Percentiles rank a stretch among this genome's conserved stretches.
These are phyloP conservation scores for Wickerhamomyces subpelliculosus DNA, from an alignment of 805 yeast species.

Conservation along the genomic window DNA sequence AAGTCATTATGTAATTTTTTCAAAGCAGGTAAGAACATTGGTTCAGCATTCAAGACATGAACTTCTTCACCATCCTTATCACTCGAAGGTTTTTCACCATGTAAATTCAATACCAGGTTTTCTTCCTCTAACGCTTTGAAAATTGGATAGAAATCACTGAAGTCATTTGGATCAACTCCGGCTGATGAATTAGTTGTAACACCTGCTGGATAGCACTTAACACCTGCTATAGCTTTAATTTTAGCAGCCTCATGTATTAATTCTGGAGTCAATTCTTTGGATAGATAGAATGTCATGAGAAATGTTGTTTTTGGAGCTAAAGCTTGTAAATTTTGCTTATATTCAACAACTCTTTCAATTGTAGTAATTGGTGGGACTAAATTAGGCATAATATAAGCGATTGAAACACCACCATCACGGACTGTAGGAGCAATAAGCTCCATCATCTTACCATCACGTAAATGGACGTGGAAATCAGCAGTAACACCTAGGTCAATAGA, in stretches of 20 bases:
- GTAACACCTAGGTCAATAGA: conserved; percentile 51
- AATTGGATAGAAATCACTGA: conserved; percentile 80
- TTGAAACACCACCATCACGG: conserved; percentile 81
- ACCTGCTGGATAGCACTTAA: conserved; percentile 98
- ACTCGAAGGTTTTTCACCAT: conserved; percentile 88
- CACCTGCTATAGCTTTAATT: conserved; percentile 67
- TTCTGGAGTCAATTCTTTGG: conserved; percentile 78
- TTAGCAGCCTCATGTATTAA: conserved; percentile 73
- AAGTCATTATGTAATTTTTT: conserved; percentile 70
- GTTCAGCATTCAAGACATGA: conserved; percentile 91
- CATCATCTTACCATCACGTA: conserved; percentile 93
- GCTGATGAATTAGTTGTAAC: conserved; percentile 94
- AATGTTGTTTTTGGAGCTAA: conserved; percentile 81
- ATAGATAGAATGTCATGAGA: conserved; percentile 83
- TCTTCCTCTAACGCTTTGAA: conserved; percentile 83
- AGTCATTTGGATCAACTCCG: conserved; percentile 93
- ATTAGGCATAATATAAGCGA: conserved; percentile 96
- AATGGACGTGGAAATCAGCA: conserved; percentile 94
- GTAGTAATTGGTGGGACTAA: conserved; percentile 87
- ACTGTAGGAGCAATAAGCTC: conserved; percentile 86
- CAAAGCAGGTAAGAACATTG: conserved; percentile 84
- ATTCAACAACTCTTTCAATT: conserved; percentile 60
- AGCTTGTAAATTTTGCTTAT: conserved; percentile 54
- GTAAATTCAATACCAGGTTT: conserved; percentile 75
- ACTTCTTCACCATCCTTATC: conserved; percentile 54